Conservation (phyloP, 192 early-diverging fungal species). For the Borealophlyctis nickersoniae region DNA sequence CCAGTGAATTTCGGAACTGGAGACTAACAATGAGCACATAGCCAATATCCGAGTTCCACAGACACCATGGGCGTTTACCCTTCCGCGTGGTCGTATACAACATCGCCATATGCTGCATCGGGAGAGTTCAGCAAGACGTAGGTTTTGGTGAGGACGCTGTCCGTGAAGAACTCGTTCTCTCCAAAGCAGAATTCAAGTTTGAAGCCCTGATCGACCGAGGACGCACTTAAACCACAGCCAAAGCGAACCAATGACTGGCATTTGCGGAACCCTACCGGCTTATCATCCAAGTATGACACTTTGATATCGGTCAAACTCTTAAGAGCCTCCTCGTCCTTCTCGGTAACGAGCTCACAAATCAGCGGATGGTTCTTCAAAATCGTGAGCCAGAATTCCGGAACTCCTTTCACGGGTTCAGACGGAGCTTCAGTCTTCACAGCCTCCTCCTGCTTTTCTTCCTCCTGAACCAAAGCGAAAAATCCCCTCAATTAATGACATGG, state of each 20-base stretch:
- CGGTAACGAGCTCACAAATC: conserved; percentile 82
- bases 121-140: conserved; percentile 75
- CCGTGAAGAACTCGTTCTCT: conserved; percentile 85
- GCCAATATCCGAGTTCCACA: neutral
- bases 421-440: neutral
- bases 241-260: neutral
- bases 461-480: too few relatives aligned
- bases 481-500: too few relatives aligned
- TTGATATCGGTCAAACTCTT: conserved; percentile 89
- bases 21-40: neutral
- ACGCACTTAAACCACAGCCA: too few relatives aligned
- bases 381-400: conserved; percentile 97
- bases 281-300: conserved; percentile 72
- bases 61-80: conserved; percentile 44
- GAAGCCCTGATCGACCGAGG: too few relatives aligned
- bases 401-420: conserved; percentile 48
- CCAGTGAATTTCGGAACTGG: conserved; percentile 80
- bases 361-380: conserved; percentile 81
- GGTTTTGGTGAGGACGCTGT: conserved; percentile 85
- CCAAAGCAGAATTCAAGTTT: conserved; percentile 89
- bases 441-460: conserved; percentile 14
- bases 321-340: conserved; percentile 84
- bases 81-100: conserved; percentile 89
- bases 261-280: conserved; percentile 50
- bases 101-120: conserved; percentile 76